Evolutionary conservation across 192 early-diverging fungal species (phyloP).

Genomic region (Kickxella alabastrina): DNA sequence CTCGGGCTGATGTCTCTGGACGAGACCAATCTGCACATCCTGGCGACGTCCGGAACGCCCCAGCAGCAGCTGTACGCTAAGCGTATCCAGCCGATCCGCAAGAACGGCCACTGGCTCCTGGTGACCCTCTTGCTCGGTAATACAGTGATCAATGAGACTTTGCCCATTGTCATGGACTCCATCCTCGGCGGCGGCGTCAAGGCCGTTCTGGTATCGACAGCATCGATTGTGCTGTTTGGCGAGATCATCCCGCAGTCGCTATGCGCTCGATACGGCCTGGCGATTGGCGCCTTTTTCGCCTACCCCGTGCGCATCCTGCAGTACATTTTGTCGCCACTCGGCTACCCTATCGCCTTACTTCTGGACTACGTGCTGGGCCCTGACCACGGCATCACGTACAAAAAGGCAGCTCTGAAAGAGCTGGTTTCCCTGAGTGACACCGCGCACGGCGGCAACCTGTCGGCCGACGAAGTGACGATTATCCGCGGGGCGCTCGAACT

Average conservation of each 20-base stretch:
- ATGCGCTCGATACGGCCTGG: conserved; percentile 83
- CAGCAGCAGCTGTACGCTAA: conserved; percentile 69
- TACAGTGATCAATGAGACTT: conserved; percentile 91
- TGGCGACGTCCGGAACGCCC: conserved; percentile 72
- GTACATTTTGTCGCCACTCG: conserved; percentile 61
- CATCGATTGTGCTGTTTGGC: conserved; percentile 88
- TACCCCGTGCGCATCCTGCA: conserved; percentile 63
- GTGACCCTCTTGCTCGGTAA: conserved; percentile 90
- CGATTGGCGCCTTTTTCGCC: conserved; percentile 86
- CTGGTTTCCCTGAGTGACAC: conserved; percentile 72
- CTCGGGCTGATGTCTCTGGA: conserved; percentile 81
- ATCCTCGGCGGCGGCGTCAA: conserved; percentile 71
- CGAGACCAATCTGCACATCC: conserved; percentile 72
- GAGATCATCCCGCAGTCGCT: conserved; percentile 95
- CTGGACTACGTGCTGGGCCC: conserved; percentile 83
- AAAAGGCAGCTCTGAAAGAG: conserved; percentile 69
- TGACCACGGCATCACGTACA: conserved; percentile 82
- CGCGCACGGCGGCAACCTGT: conserved; percentile 64
- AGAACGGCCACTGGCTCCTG: conserved; percentile 89
- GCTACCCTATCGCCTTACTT: conserved; percentile 83
- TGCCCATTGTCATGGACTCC: conserved; percentile 80
- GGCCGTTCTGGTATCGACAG: conserved; percentile 85
- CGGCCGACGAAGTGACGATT: conserved; percentile 75
- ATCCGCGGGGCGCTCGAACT: conserved; percentile 74
- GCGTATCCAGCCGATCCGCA: conserved; percentile 79